phyloP scores from a whole-genome alignment of 169 alveolate species.

The Eimeria acervulina region DNA sequence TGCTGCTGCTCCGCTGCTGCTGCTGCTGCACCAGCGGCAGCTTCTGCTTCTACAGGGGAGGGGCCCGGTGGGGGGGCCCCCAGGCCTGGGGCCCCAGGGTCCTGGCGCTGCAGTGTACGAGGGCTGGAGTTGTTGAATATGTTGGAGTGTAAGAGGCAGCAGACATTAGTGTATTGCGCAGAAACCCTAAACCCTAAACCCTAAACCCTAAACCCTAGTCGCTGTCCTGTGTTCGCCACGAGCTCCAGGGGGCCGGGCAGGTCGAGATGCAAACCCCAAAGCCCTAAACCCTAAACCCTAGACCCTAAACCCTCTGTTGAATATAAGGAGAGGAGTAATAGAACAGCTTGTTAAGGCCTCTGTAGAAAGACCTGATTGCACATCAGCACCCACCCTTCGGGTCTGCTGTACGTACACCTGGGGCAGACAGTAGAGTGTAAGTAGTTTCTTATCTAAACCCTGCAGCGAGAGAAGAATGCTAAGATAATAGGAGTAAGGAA shows the following conservation, averaged over 20 bases:
- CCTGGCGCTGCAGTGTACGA: background rate
- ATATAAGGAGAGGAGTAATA: background rate
- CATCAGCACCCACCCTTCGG: conserved; percentile 6
- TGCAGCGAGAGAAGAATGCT: background rate
- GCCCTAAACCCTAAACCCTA: conserved; percentile 45
- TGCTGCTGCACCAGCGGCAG: conserved; percentile 13
- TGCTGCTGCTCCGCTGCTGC: no score
- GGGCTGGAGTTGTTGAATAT: background rate
- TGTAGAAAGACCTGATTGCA: background rate
- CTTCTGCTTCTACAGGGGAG: conserved; percentile 31
- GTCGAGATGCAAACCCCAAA: background rate
- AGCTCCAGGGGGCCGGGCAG: background rate
- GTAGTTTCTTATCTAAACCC: background rate
- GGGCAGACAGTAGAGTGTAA: background rate
- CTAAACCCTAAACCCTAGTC: conserved; percentile 59
- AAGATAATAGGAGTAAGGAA: background rate
- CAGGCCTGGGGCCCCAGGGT: conserved; percentile 59
- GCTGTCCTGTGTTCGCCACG: background rate
- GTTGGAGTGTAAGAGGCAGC: conserved; percentile 34
- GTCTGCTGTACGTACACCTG: conserved; percentile 56
- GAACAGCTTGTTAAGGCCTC: background rate
- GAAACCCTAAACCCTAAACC: conserved; percentile 15
- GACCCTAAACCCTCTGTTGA: conserved; percentile 44
- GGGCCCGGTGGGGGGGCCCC: conserved; percentile 68
- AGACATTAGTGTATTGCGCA: background rate